Evolutionary conservation across 2,329 filamentous ascomycete species (phyloP), one percentile per base, ranked within the genome.

Genomic region (Massarina eburnea): DNA sequence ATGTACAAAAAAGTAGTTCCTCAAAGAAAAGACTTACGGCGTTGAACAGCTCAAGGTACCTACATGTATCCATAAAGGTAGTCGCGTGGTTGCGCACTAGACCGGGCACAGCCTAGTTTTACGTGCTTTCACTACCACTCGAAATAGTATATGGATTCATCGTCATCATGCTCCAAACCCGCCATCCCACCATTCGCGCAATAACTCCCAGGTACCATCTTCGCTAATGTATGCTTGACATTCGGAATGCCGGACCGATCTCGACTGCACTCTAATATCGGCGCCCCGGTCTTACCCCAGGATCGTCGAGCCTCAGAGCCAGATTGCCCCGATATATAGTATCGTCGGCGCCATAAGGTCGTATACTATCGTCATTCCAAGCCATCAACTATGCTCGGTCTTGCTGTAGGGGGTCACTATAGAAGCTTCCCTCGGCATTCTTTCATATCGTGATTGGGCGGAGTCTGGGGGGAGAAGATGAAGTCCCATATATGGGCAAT

Each of bases 361-460:
- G 36, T 50, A 46, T 52, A 38, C 10, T 34, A 24, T 45, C 41
- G 29, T 46, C 44, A 52, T 54, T 43, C 47, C 39, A 4, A 42
- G 2, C 10, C 27, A 30, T 14, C 12, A 30, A 18, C 8, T n/a
- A 3, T 17, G 8, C 15, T 33, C 39, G 27, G 18, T 22, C 39
- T 46, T 44, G n/a, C 15, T 53, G 53, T 48, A 58, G n/a, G n/a
- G 47, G 32, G 49, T 36, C 52, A 57, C 48, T 61, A 56, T 61
- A 49, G 58, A 61, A 58, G 27, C 29, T 57, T 62, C 54, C 50
- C 39, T 29, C 33, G 37, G 27, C 30, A 32, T 55, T 54, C 52
- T 53, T 49, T 48, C 46, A 49, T 37, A 17, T 26, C 35, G 15
- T 48, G 33, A 64, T 60, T 59, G 52, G 58, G 18, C 29, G 34